phyloP scores from a whole-genome alignment of 2,329 filamentous ascomycete genomes.

The Dothiorella sarmentorum region DNA sequence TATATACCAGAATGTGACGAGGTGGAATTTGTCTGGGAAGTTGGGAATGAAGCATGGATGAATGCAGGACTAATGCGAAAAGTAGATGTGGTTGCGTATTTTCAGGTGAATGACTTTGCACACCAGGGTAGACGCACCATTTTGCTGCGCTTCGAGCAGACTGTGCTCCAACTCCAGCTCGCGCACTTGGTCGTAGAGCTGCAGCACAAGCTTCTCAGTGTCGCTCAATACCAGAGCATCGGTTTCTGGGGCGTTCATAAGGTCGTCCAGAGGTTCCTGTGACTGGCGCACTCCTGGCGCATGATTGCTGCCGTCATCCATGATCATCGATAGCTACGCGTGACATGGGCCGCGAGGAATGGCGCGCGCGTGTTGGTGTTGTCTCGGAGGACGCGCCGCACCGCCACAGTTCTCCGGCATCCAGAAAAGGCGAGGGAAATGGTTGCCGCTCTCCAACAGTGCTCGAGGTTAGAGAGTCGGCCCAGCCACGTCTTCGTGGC shows the following conservation, averaged over 20 bases:
- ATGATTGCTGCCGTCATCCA: conserved; percentile 7
- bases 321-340: conserved; percentile 14
- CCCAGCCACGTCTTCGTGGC: background rate
- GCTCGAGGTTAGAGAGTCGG: background rate
- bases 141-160: conserved; percentile 51
- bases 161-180: conserved; percentile 70
- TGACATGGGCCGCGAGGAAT: conserved; percentile 9
- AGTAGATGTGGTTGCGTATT: background rate
- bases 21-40: background rate
- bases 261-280: conserved; percentile 26
- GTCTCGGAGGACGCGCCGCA: conserved; percentile 13
- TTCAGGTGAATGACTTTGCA: too few species aligned
- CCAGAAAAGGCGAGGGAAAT: background rate
- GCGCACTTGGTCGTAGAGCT: conserved; percentile 68
- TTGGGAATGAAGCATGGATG: background rate
- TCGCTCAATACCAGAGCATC: conserved; percentile 59
- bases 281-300: background rate
- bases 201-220: conserved; percentile 63
- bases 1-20: conserved; percentile 18
- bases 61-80: background rate
- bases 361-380: conserved; percentile 13
- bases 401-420: background rate
- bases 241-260: conserved; percentile 43
- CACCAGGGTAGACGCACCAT: background rate
- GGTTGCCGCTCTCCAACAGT: background rate